phyloP scores from a whole-genome alignment of 1,284 basidiomycete genomes.

The Moesziomyces sp. region DNA sequence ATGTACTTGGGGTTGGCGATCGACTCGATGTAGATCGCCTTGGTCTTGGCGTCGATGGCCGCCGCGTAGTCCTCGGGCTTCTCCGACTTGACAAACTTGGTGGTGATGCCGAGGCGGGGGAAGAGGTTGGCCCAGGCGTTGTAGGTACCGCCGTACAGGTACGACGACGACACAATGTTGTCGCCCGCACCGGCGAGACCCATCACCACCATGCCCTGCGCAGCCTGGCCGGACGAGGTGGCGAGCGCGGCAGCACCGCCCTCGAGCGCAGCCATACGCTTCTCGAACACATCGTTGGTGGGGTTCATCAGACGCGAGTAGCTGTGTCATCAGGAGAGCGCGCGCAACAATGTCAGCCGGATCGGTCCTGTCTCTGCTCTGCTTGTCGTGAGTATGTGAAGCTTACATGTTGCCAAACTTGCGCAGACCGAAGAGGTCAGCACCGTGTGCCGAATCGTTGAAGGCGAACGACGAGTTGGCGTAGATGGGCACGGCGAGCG shows the following conservation, averaged over 20 bases:
- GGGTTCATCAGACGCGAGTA: slow-evolving; percentile 79
- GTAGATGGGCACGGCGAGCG: slow-evolving; percentile 85
- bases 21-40: slow-evolving; percentile 78
- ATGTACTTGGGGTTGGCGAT: slow-evolving; percentile 86
- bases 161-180: slow-evolving; percentile 78
- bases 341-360: not conserved
- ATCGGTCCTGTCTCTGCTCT: too few relatives aligned
- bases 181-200: slow-evolving; percentile 78
- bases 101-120: slow-evolving; percentile 81
- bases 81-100: slow-evolving; percentile 78
- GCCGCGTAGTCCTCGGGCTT: slow-evolving; percentile 77
- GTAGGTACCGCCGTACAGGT: slow-evolving; percentile 74
- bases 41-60: slow-evolving; percentile 69
- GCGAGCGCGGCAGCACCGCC: slow-evolving; percentile 84
- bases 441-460: slow-evolving; percentile 74
- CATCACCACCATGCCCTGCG: slow-evolving; percentile 78
- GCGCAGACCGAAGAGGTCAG: slow-evolving; percentile 80
- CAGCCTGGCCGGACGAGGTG: slow-evolving; percentile 80
- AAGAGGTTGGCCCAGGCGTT: slow-evolving; percentile 82
- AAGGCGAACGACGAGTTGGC: slow-evolving; percentile 66
- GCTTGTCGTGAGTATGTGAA: too few relatives aligned
- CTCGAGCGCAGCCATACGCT: slow-evolving; percentile 83
- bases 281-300: slow-evolving; percentile 85
- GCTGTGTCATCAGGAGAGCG: slow-evolving; percentile 11
- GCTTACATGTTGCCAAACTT: slow-evolving; percentile 74